Conservation (phyloP, 2,329 filamentous ascomycete species). For the Immersiporthe knoxdaviesiana region DNA sequence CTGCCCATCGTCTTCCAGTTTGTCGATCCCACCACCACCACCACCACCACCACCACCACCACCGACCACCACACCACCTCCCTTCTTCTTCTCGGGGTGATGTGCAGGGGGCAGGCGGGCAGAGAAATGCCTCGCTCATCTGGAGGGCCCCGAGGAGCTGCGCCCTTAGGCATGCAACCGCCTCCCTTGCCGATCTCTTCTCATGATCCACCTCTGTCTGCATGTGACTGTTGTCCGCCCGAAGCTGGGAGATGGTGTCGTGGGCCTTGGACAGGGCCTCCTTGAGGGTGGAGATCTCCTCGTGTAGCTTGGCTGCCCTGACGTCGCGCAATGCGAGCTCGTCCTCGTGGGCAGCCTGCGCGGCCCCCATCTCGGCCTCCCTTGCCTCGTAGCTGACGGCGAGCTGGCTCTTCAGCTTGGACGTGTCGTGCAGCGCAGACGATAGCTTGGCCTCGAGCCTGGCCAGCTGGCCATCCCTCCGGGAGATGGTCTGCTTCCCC, state of each 20-base stretch:
- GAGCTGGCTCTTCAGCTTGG: conserved; percentile 1
- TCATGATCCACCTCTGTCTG: neutral
- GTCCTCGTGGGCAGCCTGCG: neutral
- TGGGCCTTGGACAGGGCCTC: conserved; percentile 11
- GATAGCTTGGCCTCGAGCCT: conserved; percentile 6
- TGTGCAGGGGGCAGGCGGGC: neutral
- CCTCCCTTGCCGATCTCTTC: conserved; percentile 6
- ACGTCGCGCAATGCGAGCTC: neutral
- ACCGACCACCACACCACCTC: neutral
- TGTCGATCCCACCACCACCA: neutral
- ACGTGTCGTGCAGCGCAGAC: neutral
- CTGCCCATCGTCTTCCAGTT: neutral
- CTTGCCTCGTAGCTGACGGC: conserved; percentile 4
- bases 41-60: too few species aligned
- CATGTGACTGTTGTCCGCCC: neutral
- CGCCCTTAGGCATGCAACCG: conserved; percentile 18
- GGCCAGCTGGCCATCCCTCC: neutral
- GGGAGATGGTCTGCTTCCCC: neutral
- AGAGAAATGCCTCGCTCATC: conserved; percentile 26
- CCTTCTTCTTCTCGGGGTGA: neutral
- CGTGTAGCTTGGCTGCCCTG: neutral
- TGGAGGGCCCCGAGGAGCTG: conserved; percentile 21
- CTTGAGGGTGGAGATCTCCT: conserved; percentile 9
- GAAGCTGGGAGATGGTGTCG: neutral
- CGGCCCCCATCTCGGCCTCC: neutral